These are phyloP conservation scores for Erodium chrysanthum DNA, from an alignment of 441 rosid genomes.

Conservation along the genomic window DNA sequence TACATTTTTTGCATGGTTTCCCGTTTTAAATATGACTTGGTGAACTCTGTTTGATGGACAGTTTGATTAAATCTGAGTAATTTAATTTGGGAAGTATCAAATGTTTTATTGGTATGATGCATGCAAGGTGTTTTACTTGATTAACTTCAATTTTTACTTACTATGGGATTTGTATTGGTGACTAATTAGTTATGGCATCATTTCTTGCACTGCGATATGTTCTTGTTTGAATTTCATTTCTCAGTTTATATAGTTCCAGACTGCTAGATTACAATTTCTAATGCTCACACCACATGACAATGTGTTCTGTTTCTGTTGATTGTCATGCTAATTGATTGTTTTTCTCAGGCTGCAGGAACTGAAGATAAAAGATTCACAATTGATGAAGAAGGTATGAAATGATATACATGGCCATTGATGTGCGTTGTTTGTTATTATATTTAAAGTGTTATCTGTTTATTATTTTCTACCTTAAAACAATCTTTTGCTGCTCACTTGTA, in stretches of 20 bases:
- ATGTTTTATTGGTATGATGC: not conserved
- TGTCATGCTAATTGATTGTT: not conserved
- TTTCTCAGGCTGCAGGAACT: constrained; percentile 51
- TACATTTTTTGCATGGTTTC: not conserved
- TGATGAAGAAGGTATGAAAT: constrained; percentile 41
- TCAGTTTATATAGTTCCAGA: not conserved
- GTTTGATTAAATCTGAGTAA: not conserved
- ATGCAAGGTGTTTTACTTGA: not conserved
- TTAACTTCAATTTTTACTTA: too few species aligned
- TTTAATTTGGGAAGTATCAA: not conserved
- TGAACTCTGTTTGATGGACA: not conserved
- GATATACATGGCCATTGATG: constrained; percentile 8
- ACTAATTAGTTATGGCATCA: not conserved
- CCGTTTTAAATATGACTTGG: not conserved
- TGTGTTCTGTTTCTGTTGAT: not conserved
- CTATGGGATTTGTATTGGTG: not conserved
- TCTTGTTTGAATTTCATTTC: not conserved
- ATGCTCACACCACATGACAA: not conserved
- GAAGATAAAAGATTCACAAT: constrained; percentile 38
- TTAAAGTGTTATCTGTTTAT: constrained; percentile 1
- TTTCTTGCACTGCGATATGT: not conserved
- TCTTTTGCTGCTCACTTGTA: constrained; percentile 18
- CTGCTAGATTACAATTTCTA: not conserved
- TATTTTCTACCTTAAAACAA: not conserved
- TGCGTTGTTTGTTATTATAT: not conserved